Percentiles rank a stretch among this genome's conserved stretches.
These are phyloP conservation scores for Alternaria sp. DNA, from an alignment of 2,329 filamentous ascomycete species.

Conservation along the genomic window DNA sequence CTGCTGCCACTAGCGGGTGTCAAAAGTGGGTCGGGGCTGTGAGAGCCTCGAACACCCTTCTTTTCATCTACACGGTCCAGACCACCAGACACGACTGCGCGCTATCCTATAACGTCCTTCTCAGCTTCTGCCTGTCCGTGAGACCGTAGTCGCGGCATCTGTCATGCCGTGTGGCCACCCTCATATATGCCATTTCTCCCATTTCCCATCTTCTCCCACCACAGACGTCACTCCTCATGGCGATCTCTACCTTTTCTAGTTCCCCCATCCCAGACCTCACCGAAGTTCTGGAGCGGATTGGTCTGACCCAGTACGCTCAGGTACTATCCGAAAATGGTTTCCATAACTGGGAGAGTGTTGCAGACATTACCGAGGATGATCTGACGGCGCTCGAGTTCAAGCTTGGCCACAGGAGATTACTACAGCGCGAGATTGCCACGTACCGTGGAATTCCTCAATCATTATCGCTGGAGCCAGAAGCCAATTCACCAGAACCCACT, in stretches of 20 bases:
- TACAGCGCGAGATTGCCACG: slow-evolving; percentile 53
- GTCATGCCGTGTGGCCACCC: slow-evolving; percentile 9
- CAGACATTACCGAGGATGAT: slow-evolving; percentile 53
- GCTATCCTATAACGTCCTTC: slow-evolving; percentile 15
- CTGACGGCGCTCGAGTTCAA: slow-evolving; percentile 50
- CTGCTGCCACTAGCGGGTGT: slow-evolving; percentile 10
- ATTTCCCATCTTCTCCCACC: slow-evolving; percentile 20
- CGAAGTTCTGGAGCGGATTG: slow-evolving; percentile 43
- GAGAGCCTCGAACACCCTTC: slow-evolving; percentile 25
- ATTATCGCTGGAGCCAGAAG: slow-evolving; percentile 36
- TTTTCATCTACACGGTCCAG: slow-evolving; percentile 22
- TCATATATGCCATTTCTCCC: slow-evolving; percentile 24
- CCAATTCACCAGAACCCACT: slow-evolving; percentile 24
- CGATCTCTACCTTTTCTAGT: slow-evolving; percentile 37
- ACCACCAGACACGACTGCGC: slow-evolving; percentile 23
- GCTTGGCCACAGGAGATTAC: slow-evolving; percentile 49
- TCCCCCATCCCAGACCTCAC: slow-evolving; percentile 32
- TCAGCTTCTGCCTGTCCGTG: slow-evolving; percentile 12
- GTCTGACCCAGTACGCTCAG: slow-evolving; percentile 39
- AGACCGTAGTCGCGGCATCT: slow-evolving; percentile 10
- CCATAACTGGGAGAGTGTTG: slow-evolving; percentile 48
- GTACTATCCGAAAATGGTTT: slow-evolving; percentile 49
- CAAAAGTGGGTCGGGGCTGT: slow-evolving; percentile 13
- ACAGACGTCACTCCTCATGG: slow-evolving; percentile 33
- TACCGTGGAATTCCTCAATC: slow-evolving; percentile 43